These are phyloP conservation scores for Suillus alpinus DNA, from an alignment of 768 basidiomycete genomes.

Conservation along the genomic window DNA sequence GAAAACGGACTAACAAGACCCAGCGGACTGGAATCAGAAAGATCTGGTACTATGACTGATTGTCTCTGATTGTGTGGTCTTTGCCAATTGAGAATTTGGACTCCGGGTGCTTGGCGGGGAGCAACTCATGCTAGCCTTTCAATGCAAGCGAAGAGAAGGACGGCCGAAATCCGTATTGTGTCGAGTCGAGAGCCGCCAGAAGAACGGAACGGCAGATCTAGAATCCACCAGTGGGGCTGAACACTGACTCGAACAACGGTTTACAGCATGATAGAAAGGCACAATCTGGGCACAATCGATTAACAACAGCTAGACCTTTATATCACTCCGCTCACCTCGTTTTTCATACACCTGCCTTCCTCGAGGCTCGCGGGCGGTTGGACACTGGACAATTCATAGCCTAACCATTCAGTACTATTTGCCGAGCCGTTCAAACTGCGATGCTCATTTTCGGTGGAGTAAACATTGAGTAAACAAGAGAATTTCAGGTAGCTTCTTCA, in stretches of 20 bases:
- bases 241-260: neutral
- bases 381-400: too few species aligned
- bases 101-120: neutral
- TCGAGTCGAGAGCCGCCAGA: neutral
- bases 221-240: neutral
- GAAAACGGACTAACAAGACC: neutral
- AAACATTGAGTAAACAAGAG: neutral
- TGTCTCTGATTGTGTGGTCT: neutral
- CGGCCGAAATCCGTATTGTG: neutral
- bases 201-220: neutral
- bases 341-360: constrained; percentile 2
- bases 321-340: constrained; percentile 1
- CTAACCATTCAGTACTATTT: neutral
- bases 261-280: constrained; percentile 2
- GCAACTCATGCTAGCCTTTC: neutral
- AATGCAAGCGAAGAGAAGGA: neutral
- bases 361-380: neutral
- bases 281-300: neutral
- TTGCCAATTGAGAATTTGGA: neutral
- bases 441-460: neutral
- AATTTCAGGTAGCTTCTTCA: neutral
- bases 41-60: neutral
- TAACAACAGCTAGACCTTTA: neutral
- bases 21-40: neutral
- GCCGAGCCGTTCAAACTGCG: neutral